Conservation (phyloP, 2,329 filamentous ascomycete species). For the Spiromastix sp. region DNA sequence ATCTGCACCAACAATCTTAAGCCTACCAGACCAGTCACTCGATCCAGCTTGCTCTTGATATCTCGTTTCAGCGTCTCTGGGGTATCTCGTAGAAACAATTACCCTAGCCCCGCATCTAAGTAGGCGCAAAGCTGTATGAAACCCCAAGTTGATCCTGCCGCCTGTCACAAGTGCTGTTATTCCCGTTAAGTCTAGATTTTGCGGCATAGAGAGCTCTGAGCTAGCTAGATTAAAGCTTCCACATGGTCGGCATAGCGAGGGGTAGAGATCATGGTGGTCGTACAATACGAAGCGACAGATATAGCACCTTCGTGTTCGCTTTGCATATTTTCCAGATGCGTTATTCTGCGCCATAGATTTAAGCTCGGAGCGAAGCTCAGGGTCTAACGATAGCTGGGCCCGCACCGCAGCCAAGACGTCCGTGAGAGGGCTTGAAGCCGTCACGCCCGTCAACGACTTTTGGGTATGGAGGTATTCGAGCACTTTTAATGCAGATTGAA, state of each 20-base stretch:
- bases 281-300: conserved; percentile 20
- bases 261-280: conserved; percentile 16
- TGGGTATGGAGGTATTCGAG: conserved; percentile 13
- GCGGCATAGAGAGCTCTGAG: conserved; percentile 19
- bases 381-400: not conserved
- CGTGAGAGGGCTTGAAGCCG: conserved; percentile 3
- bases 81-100: conserved; percentile 28
- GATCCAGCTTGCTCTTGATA: conserved; percentile 17
- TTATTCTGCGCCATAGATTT: not conserved
- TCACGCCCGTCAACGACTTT: conserved; percentile 4
- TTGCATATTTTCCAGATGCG: not conserved
- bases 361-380: not conserved
- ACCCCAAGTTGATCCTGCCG: conserved; percentile 27
- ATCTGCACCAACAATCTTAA: conserved; percentile 24
- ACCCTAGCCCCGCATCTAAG: conserved; percentile 26
- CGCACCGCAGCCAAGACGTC: conserved; percentile 1
- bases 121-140: conserved; percentile 22
- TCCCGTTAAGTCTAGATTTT: conserved; percentile 16
- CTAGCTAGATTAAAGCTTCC: conserved; percentile 25
- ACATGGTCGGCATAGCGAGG: conserved; percentile 23
- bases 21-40: conserved; percentile 12
- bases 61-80: conserved; percentile 22
- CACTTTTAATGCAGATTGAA: conserved; percentile 13
- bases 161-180: conserved; percentile 27
- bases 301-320: conserved; percentile 19